A percentile compares a stretch with the other conserved stretches of the same genome.
phyloP scores from a whole-genome alignment of 2,329 filamentous ascomycete species.

The Colletotrichum tropicale region DNA sequence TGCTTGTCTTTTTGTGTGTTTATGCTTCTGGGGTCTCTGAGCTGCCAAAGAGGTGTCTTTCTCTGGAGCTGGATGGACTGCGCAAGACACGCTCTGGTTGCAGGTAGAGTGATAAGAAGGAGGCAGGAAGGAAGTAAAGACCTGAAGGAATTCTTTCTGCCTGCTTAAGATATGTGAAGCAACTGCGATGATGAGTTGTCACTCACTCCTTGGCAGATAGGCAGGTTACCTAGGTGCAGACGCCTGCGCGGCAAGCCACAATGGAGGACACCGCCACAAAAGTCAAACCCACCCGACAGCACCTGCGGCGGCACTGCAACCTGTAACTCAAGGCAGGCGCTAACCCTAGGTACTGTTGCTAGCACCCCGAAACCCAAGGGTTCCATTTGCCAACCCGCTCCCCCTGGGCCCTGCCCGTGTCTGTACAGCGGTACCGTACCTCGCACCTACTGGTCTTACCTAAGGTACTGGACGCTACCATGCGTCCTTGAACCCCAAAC shows the following conservation, averaged over 20 bases:
- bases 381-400: slow-evolving; percentile 14
- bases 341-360: slow-evolving; percentile 15
- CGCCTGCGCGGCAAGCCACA: slow-evolving; percentile 2
- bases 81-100: not conserved
- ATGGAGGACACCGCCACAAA: slow-evolving; percentile 16
- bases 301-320: not conserved
- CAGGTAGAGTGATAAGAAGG: not conserved
- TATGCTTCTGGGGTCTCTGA: too few relatives aligned
- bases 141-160: not conserved
- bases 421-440: slow-evolving; percentile 21
- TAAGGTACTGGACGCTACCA: not conserved
- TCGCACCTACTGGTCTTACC: slow-evolving; percentile 5
- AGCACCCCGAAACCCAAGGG: slow-evolving; percentile 22
- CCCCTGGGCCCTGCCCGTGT: not conserved
- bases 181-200: not conserved
- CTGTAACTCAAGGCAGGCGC: slow-evolving; percentile 2
- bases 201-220: not conserved
- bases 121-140: not conserved
- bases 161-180: not conserved
- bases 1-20: not conserved
- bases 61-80: not conserved
- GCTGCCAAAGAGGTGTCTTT: not conserved
- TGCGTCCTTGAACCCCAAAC: slow-evolving; percentile 22
- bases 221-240: not conserved
- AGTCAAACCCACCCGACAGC: not conserved